Percentiles rank a stretch among this genome's conserved stretches.
phyloP scores from a whole-genome alignment of 306 rosid genomes.

The Crataegus laevigata region DNA sequence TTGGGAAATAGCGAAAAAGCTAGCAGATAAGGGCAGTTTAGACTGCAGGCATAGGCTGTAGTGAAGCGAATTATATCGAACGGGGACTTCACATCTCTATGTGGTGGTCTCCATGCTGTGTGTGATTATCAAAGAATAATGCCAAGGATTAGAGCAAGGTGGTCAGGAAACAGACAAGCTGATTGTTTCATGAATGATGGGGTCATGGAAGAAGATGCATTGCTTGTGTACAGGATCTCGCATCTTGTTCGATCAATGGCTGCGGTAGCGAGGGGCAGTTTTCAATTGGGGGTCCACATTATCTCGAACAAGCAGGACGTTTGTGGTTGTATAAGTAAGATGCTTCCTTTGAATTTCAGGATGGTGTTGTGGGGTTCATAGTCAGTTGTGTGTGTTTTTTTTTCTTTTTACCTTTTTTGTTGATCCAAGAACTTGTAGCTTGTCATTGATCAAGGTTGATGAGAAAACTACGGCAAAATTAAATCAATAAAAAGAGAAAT shows the following conservation, averaged over 20 bases:
- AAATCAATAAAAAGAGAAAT: no score
- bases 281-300: conserved; percentile 9
- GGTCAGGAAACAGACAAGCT: neutral
- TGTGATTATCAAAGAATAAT: neutral
- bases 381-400: conserved; percentile 7
- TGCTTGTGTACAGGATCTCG: neutral
- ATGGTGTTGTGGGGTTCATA: neutral
- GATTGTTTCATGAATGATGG: neutral
- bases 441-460: neutral
- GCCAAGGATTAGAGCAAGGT: neutral
- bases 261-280: neutral
- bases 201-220: conserved; percentile 3
- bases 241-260: neutral
- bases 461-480: neutral
- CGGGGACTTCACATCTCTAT: neutral
- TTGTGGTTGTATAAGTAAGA: neutral
- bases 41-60: neutral
- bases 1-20: neutral
- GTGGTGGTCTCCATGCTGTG: neutral
- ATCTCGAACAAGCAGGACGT: conserved; percentile 16
- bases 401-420: neutral
- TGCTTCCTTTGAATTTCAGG: neutral
- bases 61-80: neutral
- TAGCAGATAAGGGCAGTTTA: neutral
- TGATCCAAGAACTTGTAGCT: neutral